These are phyloP conservation scores for Fusarium redolens DNA, from an alignment of 2,329 filamentous ascomycete genomes.

Conservation along the genomic window DNA sequence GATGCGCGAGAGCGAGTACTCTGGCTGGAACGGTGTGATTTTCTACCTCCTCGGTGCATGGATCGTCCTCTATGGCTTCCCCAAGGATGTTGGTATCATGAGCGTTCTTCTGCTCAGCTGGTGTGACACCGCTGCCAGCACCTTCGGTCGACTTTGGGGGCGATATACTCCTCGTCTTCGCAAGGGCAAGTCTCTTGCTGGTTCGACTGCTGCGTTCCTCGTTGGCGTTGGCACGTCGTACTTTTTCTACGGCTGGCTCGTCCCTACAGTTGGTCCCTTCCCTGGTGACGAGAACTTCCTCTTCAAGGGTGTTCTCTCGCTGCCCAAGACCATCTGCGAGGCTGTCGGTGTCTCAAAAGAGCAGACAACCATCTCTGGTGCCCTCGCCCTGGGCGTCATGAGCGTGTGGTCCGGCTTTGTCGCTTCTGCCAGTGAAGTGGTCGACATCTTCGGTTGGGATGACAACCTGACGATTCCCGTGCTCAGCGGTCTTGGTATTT, in stretches of 20 bases:
- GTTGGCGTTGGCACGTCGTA: slow-evolving; percentile 86
- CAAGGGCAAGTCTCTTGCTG: slow-evolving; percentile 90
- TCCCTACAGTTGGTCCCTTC: slow-evolving; percentile 74
- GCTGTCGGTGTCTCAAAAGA: slow-evolving; percentile 69
- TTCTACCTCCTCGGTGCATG: slow-evolving; percentile 95
- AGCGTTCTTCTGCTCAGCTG: slow-evolving; percentile 91
- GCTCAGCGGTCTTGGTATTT: slow-evolving; percentile 87
- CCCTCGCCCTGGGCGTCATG: slow-evolving; percentile 80
- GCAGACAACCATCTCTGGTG: slow-evolving; percentile 74
- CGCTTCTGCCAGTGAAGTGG: slow-evolving; percentile 87
- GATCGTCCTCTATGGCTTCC: slow-evolving; percentile 85
- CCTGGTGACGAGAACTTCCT: slow-evolving; percentile 78
- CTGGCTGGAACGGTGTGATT: slow-evolving; percentile 95
- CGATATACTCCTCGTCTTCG: slow-evolving; percentile 88
- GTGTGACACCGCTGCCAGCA: slow-evolving; percentile 98
- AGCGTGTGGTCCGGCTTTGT: slow-evolving; percentile 89
- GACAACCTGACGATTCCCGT: slow-evolving; percentile 98
- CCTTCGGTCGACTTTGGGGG: slow-evolving; percentile 90
- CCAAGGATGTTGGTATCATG: slow-evolving; percentile 93
- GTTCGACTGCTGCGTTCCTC: slow-evolving; percentile 83
- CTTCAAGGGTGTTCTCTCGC: slow-evolving; percentile 80
- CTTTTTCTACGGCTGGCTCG: slow-evolving; percentile 89
- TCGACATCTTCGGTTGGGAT: slow-evolving; percentile 94
- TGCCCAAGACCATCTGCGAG: slow-evolving; percentile 71
- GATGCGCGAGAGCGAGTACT: slow-evolving; percentile 96